phyloP scores from a whole-genome alignment of 768 basidiomycete species.

The Tremella yokohamensis region DNA sequence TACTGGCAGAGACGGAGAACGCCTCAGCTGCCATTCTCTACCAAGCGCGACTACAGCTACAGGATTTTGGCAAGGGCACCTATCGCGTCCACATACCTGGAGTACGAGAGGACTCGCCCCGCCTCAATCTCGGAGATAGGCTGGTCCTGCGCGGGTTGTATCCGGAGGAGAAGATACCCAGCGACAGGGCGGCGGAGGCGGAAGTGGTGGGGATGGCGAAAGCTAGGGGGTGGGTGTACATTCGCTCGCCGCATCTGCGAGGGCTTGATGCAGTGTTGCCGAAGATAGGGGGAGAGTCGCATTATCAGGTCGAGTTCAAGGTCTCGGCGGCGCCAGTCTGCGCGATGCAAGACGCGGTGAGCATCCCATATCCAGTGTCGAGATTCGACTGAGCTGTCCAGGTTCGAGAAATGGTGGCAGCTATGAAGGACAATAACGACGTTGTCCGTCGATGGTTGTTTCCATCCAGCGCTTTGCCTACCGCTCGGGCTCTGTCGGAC shows the following conservation, averaged over 20 bases:
- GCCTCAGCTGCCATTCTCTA: constrained; percentile 15
- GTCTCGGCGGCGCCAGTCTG: constrained; percentile 25
- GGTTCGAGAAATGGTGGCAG: constrained; percentile 10
- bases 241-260: constrained; percentile 24
- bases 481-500: background rate
- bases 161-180: constrained; percentile 20
- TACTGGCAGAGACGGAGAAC: constrained; percentile 14
- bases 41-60: constrained; percentile 7
- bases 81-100: constrained; percentile 35
- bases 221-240: constrained; percentile 36
- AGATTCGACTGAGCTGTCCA: background rate
- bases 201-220: constrained; percentile 43
- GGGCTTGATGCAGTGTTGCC: constrained; percentile 6
- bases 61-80: constrained; percentile 9
- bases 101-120: constrained; percentile 50
- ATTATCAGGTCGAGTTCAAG: constrained; percentile 33
- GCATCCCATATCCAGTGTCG: constrained; percentile 4
- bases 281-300: constrained; percentile 15
- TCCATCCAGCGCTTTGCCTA: constrained; percentile 14
- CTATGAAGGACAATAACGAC: constrained; percentile 16
- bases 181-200: constrained; percentile 36
- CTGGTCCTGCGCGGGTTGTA: constrained; percentile 44
- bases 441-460: constrained; percentile 40
- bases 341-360: constrained; percentile 42
- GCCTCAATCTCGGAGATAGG: constrained; percentile 46